A percentile compares a stretch with the other conserved stretches of the same genome.
Evolutionary conservation across 192 early-diverging fungal genomes (phyloP).

Genomic region (Spizellomyces sp.): DNA sequence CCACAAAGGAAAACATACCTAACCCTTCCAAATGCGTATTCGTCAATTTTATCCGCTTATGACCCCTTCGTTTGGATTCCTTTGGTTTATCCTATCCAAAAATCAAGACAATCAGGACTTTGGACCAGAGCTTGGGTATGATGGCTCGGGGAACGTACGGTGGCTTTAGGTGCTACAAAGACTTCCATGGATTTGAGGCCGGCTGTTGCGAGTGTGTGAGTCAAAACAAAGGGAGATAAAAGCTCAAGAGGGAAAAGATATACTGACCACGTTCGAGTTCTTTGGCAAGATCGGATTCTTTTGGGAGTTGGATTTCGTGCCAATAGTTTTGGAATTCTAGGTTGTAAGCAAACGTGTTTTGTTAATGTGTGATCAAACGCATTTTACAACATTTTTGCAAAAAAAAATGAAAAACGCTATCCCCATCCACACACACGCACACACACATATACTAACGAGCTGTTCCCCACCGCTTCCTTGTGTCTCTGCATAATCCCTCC

Average conservation of each 20-base stretch:
- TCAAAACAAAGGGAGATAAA: not conserved
- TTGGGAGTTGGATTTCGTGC: conserved; percentile 67
- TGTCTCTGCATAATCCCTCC: not conserved
- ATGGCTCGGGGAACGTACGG: not conserved
- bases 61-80: not conserved
- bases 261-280: conserved; percentile 62
- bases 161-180: conserved; percentile 30
- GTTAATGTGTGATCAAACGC: not conserved
- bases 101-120: too few species aligned
- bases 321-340: conserved; percentile 78
- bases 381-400: too few species aligned
- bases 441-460: too few species aligned
- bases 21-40: conserved; percentile 36
- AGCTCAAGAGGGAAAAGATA: not conserved
- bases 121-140: not conserved
- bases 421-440: too few species aligned
- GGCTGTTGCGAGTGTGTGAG: conserved; percentile 36
- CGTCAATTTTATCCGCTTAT: conserved; percentile 32
- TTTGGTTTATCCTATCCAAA: conserved; percentile 5
- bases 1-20: conserved; percentile 6
- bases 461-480: not conserved
- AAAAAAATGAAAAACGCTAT: too few species aligned
- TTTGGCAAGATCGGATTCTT: conserved; percentile 70
- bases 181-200: conserved; percentile 75
- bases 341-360: not conserved